A percentile compares a stretch with the other conserved stretches of the same genome.
Evolutionary conservation across 495 filamentous ascomycete species (phyloP).

Genomic region (Aspergillus coremiiformis): DNA sequence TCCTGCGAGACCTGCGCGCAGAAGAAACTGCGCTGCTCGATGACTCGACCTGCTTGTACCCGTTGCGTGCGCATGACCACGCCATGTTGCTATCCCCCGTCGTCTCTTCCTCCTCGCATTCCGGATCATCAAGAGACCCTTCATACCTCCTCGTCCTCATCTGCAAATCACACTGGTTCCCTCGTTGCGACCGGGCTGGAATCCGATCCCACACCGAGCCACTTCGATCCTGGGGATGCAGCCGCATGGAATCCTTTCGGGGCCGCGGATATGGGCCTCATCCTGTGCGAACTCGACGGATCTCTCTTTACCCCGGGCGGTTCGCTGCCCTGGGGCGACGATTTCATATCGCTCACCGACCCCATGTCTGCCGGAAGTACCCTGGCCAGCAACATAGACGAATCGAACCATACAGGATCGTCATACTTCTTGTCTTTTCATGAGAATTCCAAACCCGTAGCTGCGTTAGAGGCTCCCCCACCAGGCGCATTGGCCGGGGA

Average conservation of each 20-base stretch:
- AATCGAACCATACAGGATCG: neutral
- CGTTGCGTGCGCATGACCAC: constrained; percentile 9
- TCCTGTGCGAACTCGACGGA: neutral
- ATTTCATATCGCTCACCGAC: constrained; percentile 3
- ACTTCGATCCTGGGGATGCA: neutral
- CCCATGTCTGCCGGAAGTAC: neutral
- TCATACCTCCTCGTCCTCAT: neutral
- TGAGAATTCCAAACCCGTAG: neutral
- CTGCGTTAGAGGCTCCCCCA: neutral
- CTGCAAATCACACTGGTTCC: neutral
- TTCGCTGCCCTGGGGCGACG: constrained; percentile 4
- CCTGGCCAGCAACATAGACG: constrained; percentile 1
- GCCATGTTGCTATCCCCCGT: constrained; percentile 9
- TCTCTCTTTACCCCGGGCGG: neutral
- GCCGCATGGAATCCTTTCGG: neutral
- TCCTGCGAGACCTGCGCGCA: constrained; percentile 16
- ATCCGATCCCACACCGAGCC: neutral
- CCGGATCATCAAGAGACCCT: neutral
- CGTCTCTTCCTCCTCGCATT: constrained; percentile 3
- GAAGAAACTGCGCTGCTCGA: constrained; percentile 18
- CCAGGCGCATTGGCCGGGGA: neutral
- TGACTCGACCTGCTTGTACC: constrained; percentile 14
- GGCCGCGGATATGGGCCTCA: neutral
- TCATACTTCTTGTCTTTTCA: neutral
- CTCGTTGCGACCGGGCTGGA: neutral